Conservation (phyloP, 2,329 filamentous ascomycete species). For the Penicillium sp. region DNA sequence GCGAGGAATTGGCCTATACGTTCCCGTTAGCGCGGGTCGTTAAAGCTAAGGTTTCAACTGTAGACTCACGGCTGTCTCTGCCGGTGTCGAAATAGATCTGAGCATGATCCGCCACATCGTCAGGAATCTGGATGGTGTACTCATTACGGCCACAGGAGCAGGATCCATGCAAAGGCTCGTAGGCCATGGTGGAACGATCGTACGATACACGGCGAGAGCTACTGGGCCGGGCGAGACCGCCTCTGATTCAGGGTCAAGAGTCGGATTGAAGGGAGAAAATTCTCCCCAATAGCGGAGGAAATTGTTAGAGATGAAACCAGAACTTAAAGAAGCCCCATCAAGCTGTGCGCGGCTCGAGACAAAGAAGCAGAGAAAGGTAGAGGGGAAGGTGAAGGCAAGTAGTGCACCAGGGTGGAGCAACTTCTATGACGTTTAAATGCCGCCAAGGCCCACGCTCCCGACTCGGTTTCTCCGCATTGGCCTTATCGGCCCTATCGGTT, state of each 20-base stretch:
- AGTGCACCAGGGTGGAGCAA: slow-evolving; percentile 19
- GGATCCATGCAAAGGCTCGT: slow-evolving; percentile 66
- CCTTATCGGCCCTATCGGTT: slow-evolving; percentile 27
- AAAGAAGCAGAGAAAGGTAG: slow-evolving; percentile 3
- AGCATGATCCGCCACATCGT: slow-evolving; percentile 57
- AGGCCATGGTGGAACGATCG: slow-evolving; percentile 24
- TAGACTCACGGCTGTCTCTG: slow-evolving; percentile 68
- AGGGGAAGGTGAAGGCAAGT: slow-evolving; percentile 1
- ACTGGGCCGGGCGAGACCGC: neutral
- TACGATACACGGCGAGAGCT: slow-evolving; percentile 14
- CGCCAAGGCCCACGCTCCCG: slow-evolving; percentile 23
- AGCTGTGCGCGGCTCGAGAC: neutral
- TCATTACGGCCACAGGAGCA: slow-evolving; percentile 86
- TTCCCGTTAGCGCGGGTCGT: slow-evolving; percentile 32
- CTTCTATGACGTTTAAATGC: slow-evolving; percentile 28
- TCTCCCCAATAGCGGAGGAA: neutral
- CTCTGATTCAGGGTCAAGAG: neutral
- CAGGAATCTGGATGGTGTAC: slow-evolving; percentile 73
- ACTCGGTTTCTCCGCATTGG: slow-evolving; percentile 26
- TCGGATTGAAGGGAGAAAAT: neutral
- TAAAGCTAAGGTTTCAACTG: neutral
- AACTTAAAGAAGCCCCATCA: neutral
- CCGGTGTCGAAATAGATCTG: slow-evolving; percentile 76
- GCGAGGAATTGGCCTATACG: slow-evolving; percentile 72
- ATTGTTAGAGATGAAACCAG: neutral